Percentiles rank a stretch among this genome's conserved stretches.
Evolutionary conservation across 305 asterid species (phyloP).

Genomic region (Solanum hybrid): DNA sequence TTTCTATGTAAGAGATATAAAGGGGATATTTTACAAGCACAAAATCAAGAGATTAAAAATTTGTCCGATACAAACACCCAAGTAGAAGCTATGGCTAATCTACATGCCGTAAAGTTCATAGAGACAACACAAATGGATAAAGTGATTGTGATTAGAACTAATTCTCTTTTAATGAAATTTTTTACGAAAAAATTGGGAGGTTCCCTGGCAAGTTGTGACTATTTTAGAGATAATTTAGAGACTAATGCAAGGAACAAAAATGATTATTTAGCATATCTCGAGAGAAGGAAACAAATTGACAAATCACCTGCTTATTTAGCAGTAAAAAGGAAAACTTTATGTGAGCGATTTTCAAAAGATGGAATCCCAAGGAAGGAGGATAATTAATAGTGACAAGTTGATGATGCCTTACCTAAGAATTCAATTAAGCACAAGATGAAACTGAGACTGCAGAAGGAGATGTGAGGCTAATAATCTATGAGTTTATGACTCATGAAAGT

Average conservation of each 20-base stretch:
- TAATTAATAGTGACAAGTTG: background rate
- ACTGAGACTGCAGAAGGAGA: constrained; percentile 25
- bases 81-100: background rate
- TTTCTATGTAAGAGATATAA: background rate
- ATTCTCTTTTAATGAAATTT: background rate
- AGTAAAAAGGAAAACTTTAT: background rate
- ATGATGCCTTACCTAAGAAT: background rate
- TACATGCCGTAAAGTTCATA: background rate
- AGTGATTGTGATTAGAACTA: background rate
- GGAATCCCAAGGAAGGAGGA: background rate
- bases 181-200: too few species aligned
- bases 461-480: constrained; percentile 54
- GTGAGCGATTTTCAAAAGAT: background rate
- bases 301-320: background rate
- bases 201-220: background rate
- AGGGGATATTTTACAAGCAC: background rate
- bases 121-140: background rate
- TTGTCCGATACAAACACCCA: background rate
- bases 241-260: background rate
- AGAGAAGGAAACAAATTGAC: background rate
- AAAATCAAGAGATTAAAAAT: background rate
- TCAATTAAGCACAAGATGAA: background rate
- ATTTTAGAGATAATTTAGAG: background rate
- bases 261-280: background rate
- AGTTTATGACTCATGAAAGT: constrained; percentile 50